Evolutionary conservation across 805 yeast genomes (phyloP).

Genomic region (Metschnikowia amazonensis): DNA sequence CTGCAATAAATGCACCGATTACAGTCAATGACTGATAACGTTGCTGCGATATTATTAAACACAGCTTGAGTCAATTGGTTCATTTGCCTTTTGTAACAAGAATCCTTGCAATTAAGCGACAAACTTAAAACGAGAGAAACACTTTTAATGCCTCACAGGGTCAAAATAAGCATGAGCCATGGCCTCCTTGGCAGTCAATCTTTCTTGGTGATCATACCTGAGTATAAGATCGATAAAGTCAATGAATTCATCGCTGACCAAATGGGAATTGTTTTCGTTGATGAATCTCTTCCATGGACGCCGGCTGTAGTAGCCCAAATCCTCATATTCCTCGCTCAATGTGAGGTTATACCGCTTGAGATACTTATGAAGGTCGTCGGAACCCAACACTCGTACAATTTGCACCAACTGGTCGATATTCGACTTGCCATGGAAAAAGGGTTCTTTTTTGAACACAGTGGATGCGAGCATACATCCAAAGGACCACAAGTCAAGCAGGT

Average conservation of each 20-base stretch:
- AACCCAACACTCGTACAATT: conserved; percentile 83
- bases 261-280: conserved; percentile 49
- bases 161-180: conserved; percentile 72
- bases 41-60: background rate
- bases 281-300: conserved; percentile 66
- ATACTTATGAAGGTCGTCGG: conserved; percentile 67
- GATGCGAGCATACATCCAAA: conserved; percentile 90
- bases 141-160: conserved; percentile 15
- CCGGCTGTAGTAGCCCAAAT: conserved; percentile 61
- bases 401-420: conserved; percentile 90
- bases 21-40: background rate
- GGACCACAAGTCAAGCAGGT: conserved; percentile 87
- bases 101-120: background rate
- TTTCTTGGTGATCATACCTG: conserved; percentile 81
- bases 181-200: conserved; percentile 86
- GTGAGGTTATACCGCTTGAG: conserved; percentile 64
- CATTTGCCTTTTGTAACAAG: background rate
- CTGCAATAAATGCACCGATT: background rate
- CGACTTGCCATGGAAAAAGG: conserved; percentile 88
- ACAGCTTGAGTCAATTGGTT: background rate
- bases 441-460: conserved; percentile 83
- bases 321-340: conserved; percentile 76
- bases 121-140: background rate
- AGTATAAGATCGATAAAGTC: conserved; percentile 72
- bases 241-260: conserved; percentile 53